phyloP scores from a whole-genome alignment of 2,329 filamentous ascomycete species.

The Hypoxylon rubiginosum region DNA sequence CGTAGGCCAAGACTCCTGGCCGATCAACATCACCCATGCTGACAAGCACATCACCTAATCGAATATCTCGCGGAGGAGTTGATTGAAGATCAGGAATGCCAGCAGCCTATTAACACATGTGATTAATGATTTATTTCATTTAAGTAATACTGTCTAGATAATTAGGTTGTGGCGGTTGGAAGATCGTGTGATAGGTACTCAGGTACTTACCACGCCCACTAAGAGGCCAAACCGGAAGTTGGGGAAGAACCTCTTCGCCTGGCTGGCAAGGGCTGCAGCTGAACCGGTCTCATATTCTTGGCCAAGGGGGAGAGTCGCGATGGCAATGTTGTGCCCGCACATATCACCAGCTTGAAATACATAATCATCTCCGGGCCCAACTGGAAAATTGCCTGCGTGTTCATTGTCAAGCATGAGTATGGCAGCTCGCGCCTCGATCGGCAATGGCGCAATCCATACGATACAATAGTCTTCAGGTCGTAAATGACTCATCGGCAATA shows the following conservation, averaged over 20 bases:
- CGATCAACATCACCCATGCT: conserved; percentile 44
- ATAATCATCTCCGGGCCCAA: conserved; percentile 53
- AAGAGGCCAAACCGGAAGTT: conserved; percentile 56
- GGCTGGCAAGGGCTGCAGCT: conserved; percentile 52
- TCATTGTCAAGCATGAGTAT: conserved; percentile 52
- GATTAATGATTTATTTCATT: no score
- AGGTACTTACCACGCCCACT: conserved; percentile 51
- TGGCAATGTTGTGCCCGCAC: conserved; percentile 54
- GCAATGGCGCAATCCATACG: conserved; percentile 56
- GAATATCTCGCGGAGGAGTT: conserved; percentile 52
- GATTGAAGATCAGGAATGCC: conserved; percentile 50
- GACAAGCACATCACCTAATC: conserved; percentile 56
- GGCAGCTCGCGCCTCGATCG: conserved; percentile 55
- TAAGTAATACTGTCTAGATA: not conserved
- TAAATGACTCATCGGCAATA: conserved; percentile 11
- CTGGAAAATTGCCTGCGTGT: conserved; percentile 52
- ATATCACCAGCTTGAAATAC: conserved; percentile 55
- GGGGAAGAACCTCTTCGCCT: conserved; percentile 53
- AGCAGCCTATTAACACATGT: conserved; percentile 35
- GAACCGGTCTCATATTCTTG: conserved; percentile 54
- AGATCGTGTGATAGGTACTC: not conserved
- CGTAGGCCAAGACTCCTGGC: conserved; percentile 51
- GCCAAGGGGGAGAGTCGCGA: conserved; percentile 53
- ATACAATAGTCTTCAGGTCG: conserved; percentile 50
- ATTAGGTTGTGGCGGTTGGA: not conserved